These are phyloP conservation scores for Artomyces pyxidatus DNA, from an alignment of 768 basidiomycete species.

Conservation along the genomic window DNA sequence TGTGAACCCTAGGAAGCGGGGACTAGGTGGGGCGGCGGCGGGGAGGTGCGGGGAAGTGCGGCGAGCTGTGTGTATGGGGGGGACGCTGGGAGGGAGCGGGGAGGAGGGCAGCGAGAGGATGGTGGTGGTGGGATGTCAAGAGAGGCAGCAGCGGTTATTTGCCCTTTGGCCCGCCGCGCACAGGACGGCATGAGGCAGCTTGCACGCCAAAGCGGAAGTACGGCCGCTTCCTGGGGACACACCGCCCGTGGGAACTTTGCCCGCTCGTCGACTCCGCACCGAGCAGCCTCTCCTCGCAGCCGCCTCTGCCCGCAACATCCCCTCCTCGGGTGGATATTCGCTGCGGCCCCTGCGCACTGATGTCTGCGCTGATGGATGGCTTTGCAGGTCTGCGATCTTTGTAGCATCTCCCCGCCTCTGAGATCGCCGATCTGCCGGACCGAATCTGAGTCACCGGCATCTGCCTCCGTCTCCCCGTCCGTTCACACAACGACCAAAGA, in stretches of 20 bases:
- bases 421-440: slow-evolving; percentile 10
- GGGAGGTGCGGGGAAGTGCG: neutral
- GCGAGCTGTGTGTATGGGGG: slow-evolving; percentile 5
- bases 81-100: neutral
- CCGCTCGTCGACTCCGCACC: neutral
- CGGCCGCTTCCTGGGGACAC: neutral
- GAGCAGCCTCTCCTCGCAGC: neutral
- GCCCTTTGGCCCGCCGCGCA: slow-evolving; percentile 17
- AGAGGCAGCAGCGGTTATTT: slow-evolving; percentile 15
- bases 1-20: no score
- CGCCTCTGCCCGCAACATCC: neutral
- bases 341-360: neutral
- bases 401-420: neutral
- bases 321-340: neutral
- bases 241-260: slow-evolving; percentile 1
- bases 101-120: neutral
- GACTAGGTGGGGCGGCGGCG: slow-evolving; percentile 5
- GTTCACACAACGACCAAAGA: neutral
- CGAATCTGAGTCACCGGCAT: slow-evolving; percentile 3
- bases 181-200: slow-evolving; percentile 16
- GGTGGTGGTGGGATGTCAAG: slow-evolving; percentile 3
- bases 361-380: no score
- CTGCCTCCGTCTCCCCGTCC: neutral
- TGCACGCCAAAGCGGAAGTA: slow-evolving; percentile 8
- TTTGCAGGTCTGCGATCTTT: no score